Conservation (phyloP, 176 grass and related monocot genomes). For the Ananas comosus region DNA sequence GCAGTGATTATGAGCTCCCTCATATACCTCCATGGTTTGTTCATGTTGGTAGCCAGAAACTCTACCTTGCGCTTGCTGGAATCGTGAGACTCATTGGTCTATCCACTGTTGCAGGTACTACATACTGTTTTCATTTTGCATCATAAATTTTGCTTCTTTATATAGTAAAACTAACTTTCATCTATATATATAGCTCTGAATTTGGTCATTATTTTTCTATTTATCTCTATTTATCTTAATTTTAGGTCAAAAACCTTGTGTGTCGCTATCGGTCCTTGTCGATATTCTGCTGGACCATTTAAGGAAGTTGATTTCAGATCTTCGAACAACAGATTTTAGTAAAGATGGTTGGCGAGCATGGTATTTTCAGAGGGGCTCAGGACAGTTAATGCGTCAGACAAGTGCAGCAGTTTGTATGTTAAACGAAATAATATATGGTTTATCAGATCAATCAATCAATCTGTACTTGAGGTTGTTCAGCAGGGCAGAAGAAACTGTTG, state of each 20-base stretch:
- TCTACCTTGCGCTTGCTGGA: slow-evolving; percentile 67
- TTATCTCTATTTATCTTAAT: slow-evolving; percentile 34
- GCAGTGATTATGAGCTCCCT: slow-evolving; percentile 48
- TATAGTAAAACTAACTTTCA: neutral
- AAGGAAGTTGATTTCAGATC: slow-evolving; percentile 59
- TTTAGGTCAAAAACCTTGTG: slow-evolving; percentile 41
- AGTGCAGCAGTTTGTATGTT: slow-evolving; percentile 83
- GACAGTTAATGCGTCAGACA: slow-evolving; percentile 54
- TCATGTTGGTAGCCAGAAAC: slow-evolving; percentile 47
- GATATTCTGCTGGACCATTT: slow-evolving; percentile 82
- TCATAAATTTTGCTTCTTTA: neutral
- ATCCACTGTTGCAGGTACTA: slow-evolving; percentile 54
- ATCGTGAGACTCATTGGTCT: slow-evolving; percentile 76
- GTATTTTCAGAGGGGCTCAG: slow-evolving; percentile 42
- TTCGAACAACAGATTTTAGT: slow-evolving; percentile 41
- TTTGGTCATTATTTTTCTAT: slow-evolving; percentile 2
- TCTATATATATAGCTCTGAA: neutral
- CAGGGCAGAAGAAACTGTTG: slow-evolving; percentile 25
- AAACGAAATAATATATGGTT: slow-evolving; percentile 90
- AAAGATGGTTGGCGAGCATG: slow-evolving; percentile 36
- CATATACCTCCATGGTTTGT: slow-evolving; percentile 90
- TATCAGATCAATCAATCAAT: slow-evolving; percentile 62
- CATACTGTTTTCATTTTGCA: neutral
- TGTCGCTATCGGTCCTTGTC: slow-evolving; percentile 50
- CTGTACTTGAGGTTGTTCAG: slow-evolving; percentile 47